phyloP scores from a whole-genome alignment of 2,329 filamentous ascomycete species.

The Pyrenophora seminiperda region DNA sequence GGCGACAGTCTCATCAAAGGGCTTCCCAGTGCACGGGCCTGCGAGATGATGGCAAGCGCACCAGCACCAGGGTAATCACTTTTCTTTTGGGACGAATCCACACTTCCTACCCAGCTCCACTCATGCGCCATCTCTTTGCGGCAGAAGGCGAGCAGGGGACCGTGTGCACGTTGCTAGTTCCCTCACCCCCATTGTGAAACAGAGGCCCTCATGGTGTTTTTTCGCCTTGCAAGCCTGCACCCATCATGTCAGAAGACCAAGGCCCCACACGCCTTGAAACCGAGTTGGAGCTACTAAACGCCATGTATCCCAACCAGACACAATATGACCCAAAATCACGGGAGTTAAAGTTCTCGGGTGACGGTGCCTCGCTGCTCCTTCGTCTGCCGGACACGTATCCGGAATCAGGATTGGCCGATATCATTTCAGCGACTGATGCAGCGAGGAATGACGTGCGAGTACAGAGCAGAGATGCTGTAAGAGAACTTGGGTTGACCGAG shows the following conservation, averaged over 20 bases:
- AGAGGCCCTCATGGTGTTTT: neutral
- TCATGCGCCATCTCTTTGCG: neutral
- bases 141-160: constrained; percentile 2
- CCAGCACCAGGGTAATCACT: constrained; percentile 2
- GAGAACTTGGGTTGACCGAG: constrained; percentile 32
- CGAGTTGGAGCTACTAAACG: constrained; percentile 51
- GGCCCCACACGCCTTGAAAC: constrained; percentile 33
- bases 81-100: neutral
- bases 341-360: constrained; percentile 47
- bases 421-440: constrained; percentile 46
- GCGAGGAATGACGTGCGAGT: constrained; percentile 47
- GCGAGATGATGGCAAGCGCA: constrained; percentile 7
- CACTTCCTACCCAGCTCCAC: constrained; percentile 8
- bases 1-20: constrained; percentile 2
- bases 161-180: neutral
- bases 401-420: constrained; percentile 42
- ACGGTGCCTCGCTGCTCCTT: constrained; percentile 39
- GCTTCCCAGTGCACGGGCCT: constrained; percentile 1
- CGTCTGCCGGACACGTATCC: constrained; percentile 51
- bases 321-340: constrained; percentile 39
- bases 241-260: constrained; percentile 14
- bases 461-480: constrained; percentile 36
- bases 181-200: neutral
- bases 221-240: neutral
- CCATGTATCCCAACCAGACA: constrained; percentile 53